Evolutionary conservation across 495 filamentous ascomycete genomes (phyloP), one percentile per base, ranked within the genome.

Genomic region (Penicillium pancosmium): DNA sequence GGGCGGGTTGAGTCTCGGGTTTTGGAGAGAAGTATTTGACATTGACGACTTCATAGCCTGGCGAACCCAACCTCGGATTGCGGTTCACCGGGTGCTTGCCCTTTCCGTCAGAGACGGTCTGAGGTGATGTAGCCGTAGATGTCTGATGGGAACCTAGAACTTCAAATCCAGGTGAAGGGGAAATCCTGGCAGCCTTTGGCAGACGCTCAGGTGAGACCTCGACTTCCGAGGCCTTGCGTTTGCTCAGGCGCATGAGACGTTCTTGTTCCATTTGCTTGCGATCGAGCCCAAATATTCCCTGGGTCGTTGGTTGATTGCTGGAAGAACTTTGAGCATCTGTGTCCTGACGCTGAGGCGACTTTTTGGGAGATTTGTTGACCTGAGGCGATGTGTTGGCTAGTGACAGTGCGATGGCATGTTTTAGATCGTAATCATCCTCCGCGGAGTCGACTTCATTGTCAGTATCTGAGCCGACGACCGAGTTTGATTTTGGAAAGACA

Each of bases 191-290:
- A 10, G 51, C 15, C 40, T 69, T 68, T 2, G 36, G 12, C 13
- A 31, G 34, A 19, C 23, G 38, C 31, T 62, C 16, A 10, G 16
- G 41, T n/a, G 41, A 16, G 1, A 4, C 27, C 5, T n/a, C 12
- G 27, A 25, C 16, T 12, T 51, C 49, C 21, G 48, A 40, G 18
- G 58, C 58, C 31, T 61, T 86, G 57, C 86, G 78, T 62, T 89
- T 89, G 18, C 76, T 72, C 5, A 82, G 57, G 38, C 93, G 81
- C 16, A 86, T 88, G 9, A 97, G 80, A 19, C 93, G 83, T 64
- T 95, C 93, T 65, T 87, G 76, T 62, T 98, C 93, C 91, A 96
- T 94, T 58, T 87, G 79, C 68, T 88, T 90, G 10, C 92, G 83
- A 70, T 96, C 82, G 0, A 92, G 69, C 0, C 84, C 86, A 4